phyloP scores from a whole-genome alignment of 1,284 basidiomycete species.

The Clitocybe nebularis region DNA sequence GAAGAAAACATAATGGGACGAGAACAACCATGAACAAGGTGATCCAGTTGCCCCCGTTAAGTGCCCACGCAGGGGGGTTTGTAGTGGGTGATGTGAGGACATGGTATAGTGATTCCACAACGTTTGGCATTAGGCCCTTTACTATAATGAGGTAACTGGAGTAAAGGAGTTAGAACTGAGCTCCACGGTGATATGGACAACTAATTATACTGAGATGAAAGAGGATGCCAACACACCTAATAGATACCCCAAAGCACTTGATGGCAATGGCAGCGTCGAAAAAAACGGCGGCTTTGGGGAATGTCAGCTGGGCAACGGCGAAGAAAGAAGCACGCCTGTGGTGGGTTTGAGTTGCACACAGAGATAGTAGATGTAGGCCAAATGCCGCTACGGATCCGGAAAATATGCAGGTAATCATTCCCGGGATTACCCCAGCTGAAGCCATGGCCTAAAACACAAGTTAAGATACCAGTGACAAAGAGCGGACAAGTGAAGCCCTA shows the following conservation, averaged over 20 bases:
- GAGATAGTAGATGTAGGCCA: constrained; percentile 86
- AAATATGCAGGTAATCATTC: constrained; percentile 84
- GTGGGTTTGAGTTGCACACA: constrained; percentile 78
- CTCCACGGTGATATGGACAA: neutral
- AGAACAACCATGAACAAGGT: constrained; percentile 79
- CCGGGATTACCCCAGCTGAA: constrained; percentile 81
- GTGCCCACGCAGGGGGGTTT: constrained; percentile 67
- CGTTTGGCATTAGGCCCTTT: constrained; percentile 92
- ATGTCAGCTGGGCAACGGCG: constrained; percentile 81
- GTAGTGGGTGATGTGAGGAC: constrained; percentile 63
- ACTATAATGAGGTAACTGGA: constrained; percentile 88
- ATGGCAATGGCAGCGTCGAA: constrained; percentile 94
- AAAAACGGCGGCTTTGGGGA: constrained; percentile 78
- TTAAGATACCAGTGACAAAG: constrained; percentile 6
- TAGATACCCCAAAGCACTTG: constrained; percentile 96
- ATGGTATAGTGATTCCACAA: constrained; percentile 82
- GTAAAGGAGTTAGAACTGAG: constrained; percentile 1
- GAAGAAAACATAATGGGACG: constrained; percentile 85
- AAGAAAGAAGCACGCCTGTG: constrained; percentile 86
- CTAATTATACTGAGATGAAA: neutral
- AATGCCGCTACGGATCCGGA: constrained; percentile 81
- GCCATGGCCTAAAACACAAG: constrained; percentile 64
- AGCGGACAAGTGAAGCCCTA: constrained; percentile 30
- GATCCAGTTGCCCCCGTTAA: constrained; percentile 84
- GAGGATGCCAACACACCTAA: constrained; percentile 58